Conservation (phyloP, 2,329 filamentous ascomycete genomes). For the Epichloe bromicola region DNA sequence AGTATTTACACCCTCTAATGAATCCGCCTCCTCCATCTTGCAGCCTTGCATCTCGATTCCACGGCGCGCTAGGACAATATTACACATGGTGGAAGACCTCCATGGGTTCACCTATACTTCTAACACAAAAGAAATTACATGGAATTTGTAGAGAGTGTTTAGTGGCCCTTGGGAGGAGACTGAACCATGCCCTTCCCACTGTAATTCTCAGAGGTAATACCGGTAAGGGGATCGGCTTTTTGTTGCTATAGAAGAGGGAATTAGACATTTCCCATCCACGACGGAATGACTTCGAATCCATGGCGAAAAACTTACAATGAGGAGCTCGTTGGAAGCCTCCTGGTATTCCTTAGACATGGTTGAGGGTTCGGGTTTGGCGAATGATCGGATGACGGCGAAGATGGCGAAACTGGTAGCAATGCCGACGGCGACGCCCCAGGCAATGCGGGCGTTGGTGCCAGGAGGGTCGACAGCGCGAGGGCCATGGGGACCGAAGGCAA, state of each 20-base stretch:
- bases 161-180: conserved; percentile 42
- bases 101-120: conserved; percentile 19
- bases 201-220: conserved; percentile 70
- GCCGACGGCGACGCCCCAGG: conserved; percentile 58
- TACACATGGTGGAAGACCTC: conserved; percentile 21
- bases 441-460: conserved; percentile 70
- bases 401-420: conserved; percentile 53
- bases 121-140: conserved; percentile 22
- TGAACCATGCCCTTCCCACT: conserved; percentile 68
- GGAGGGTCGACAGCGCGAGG: conserved; percentile 74
- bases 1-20: conserved; percentile 27
- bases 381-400: conserved; percentile 59
- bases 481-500: conserved; percentile 93
- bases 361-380: conserved; percentile 59
- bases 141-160: conserved; percentile 17
- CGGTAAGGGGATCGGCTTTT: conserved; percentile 76
- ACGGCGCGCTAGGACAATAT: conserved; percentile 19
- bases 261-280: neutral
- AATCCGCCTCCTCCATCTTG: conserved; percentile 16
- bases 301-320: conserved; percentile 50
- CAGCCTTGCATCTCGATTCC: conserved; percentile 9
- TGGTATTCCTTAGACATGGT: conserved; percentile 98
- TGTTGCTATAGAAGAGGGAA: conserved; percentile 44
- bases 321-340: conserved; percentile 85
- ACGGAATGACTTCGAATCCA: neutral